Conservation (phyloP, 208 protist genomes). For the Leptomonas pyrrhocoris region DNA sequence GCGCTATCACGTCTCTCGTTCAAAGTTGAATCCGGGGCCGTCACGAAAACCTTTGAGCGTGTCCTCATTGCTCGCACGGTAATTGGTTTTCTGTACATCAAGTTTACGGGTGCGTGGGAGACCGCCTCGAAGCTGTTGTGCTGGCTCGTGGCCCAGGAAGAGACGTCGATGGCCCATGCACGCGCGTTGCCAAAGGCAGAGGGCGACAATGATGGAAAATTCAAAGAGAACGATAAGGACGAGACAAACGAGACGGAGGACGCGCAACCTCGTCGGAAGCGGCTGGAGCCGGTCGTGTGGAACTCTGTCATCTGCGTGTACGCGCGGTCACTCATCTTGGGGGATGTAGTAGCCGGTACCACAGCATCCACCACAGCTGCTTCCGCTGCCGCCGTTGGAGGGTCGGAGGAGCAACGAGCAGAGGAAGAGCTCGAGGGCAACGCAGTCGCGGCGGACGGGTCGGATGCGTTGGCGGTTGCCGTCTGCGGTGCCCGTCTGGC, state of each 20-base stretch:
- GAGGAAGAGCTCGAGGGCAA: constrained; percentile 7
- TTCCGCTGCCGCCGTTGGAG: background rate
- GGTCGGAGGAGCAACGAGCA: background rate
- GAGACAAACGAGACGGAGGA: constrained; percentile 1
- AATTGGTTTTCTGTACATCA: constrained; percentile 83
- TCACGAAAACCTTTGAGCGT: constrained; percentile 59
- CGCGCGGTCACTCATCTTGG: constrained; percentile 72
- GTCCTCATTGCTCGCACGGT: constrained; percentile 72
- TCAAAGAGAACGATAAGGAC: background rate
- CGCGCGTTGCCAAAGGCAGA: background rate
- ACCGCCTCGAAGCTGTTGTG: constrained; percentile 65
- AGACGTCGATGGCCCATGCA: constrained; percentile 28
- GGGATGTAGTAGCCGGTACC: constrained; percentile 49
- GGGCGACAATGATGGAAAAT: background rate
- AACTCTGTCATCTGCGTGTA: constrained; percentile 61
- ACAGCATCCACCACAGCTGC: background rate
- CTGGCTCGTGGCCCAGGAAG: constrained; percentile 61
- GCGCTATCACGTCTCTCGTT: constrained; percentile 68
- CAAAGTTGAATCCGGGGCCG: constrained; percentile 51
- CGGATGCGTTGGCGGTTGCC: background rate
- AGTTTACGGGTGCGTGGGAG: constrained; percentile 77
- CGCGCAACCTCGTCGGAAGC: constrained; percentile 3
- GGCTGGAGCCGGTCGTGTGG: constrained; percentile 73
- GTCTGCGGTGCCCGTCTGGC: constrained; percentile 6
- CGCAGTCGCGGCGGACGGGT: background rate